Conservation (phyloP, 179 eudicot species). For the Spergularia azorica region DNA sequence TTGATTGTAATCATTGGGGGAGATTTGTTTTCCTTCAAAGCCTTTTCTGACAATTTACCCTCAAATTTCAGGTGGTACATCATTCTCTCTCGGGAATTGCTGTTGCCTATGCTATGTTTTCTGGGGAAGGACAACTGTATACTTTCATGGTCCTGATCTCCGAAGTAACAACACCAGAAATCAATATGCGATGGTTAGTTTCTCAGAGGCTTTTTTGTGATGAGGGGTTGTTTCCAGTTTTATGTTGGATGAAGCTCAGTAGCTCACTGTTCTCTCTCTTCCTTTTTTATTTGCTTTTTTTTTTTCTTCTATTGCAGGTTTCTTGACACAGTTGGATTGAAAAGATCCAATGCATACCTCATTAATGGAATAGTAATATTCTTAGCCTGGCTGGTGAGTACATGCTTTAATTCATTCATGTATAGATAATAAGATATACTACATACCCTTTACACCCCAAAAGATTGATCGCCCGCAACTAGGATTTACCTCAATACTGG, state of each 20-base stretch:
- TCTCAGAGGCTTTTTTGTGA: too few relatives aligned
- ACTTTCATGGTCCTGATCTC: slow-evolving; percentile 60
- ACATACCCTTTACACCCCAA: not conserved
- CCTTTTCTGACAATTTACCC: not conserved
- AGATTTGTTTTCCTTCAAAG: too few relatives aligned
- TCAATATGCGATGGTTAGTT: slow-evolving; percentile 49
- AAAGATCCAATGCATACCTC: slow-evolving; percentile 80
- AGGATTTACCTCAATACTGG: not conserved
- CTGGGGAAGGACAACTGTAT: slow-evolving; percentile 56
- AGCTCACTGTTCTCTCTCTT: not conserved
- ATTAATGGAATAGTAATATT: slow-evolving; percentile 88
- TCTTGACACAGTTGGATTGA: slow-evolving; percentile 90
- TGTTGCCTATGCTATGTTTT: slow-evolving; percentile 53
- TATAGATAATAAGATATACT: not conserved
- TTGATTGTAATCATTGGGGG: not conserved
- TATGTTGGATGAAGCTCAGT: slow-evolving; percentile 16
- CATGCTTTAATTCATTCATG: slow-evolving; percentile 1
- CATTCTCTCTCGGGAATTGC: slow-evolving; percentile 49
- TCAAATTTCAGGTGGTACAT: slow-evolving; percentile 43
- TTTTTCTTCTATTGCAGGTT: slow-evolving; percentile 53
- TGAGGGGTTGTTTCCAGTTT: not conserved
- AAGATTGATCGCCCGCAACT: not conserved
- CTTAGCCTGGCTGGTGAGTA: slow-evolving; percentile 94
- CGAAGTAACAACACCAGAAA: slow-evolving; percentile 56
- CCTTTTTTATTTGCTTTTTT: too few relatives aligned